These are phyloP conservation scores for Echinochloa phyllopogon DNA, from an alignment of 176 grass and related monocot genomes.

Conservation along the genomic window DNA sequence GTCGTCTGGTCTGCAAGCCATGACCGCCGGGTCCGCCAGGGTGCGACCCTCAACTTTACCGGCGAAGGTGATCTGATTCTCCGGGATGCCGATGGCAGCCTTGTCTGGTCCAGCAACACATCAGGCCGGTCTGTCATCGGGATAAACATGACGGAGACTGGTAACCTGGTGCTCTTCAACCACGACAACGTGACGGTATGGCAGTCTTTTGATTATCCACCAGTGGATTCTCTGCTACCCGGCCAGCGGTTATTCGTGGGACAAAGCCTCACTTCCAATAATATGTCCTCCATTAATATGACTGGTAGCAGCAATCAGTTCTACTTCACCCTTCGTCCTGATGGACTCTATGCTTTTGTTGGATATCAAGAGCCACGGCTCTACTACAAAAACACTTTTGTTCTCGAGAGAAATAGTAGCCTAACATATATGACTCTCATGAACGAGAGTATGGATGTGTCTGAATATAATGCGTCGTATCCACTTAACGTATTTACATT, in stretches of 20 bases:
- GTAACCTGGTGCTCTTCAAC: conserved; percentile 45
- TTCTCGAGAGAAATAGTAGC: too few species aligned
- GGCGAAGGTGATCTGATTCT: conserved; percentile 23
- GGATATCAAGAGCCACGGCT: background rate
- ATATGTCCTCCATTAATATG: too few species aligned
- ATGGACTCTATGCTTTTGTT: conserved; percentile 34
- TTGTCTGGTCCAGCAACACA: conserved; percentile 48
- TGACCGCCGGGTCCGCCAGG: background rate
- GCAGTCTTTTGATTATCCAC: conserved; percentile 59
- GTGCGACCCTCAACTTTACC: conserved; percentile 13
- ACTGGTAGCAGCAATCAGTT: background rate
- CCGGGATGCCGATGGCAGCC: conserved; percentile 19
- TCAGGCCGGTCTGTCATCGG: background rate
- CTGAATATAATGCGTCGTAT: too few species aligned
- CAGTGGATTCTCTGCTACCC: conserved; percentile 30
- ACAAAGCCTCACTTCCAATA: conserved; percentile 30
- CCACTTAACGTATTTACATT: background rate
- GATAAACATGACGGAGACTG: conserved; percentile 31
- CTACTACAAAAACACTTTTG: background rate
- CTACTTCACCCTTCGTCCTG: conserved; percentile 30
- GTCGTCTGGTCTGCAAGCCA: background rate
- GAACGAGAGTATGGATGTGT: background rate
- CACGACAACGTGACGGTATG: conserved; percentile 29
- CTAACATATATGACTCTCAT: background rate
- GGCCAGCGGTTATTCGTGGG: background rate